Evolutionary conservation across 495 filamentous ascomycete species (phyloP), one percentile per base, ranked within the genome.

Genomic region (Amphirosellinia nigrospora): DNA sequence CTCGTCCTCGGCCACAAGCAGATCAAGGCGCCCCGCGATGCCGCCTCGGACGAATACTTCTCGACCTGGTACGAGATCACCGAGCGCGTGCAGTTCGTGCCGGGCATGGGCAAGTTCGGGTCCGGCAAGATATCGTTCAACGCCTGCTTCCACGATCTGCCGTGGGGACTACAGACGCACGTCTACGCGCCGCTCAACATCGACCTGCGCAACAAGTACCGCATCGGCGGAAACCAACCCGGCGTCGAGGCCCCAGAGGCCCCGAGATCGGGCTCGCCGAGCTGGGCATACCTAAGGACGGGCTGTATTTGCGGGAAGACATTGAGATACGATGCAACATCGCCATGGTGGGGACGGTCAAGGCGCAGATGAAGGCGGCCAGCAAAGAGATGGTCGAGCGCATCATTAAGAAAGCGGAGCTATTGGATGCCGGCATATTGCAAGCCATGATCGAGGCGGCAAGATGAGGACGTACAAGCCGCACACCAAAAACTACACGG

Each of bases 231-330:
- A 4, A 88, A 88, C 71, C 81, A 90, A 61, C 86, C 87, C 0
- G 89, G 89, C 41, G 71, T 82, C 55, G 91, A 93, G 73, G 79
- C 84, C 19, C 86, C 83, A 45, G 84, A 89, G 70, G 74, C 82
- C 78, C 81, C 5, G 90, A 93, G 74, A 81, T 90, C 30, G 87
- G 88, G 28, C 68, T 83, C 11, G 78, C 79, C n/a, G 75, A 74
- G 58, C 75, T 86, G 3, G 84, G 83, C 60, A 77, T 74, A 4
- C 91, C 91, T 0, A 81, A 81, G 16, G 86, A 88, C 46, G 92
- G 92, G 0, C 82, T 94, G 6, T 94, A 92, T 77, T 76, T 93
- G n/a, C 83, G 88, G 19, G 91, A 94, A 77, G 92, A 93, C 62
- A 88, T 93, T 46, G 88, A 92, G 62, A 89, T 94, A 79, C 86